Conservation (phyloP, 192 early-diverging fungal genomes). For the Podila minutissima region DNA sequence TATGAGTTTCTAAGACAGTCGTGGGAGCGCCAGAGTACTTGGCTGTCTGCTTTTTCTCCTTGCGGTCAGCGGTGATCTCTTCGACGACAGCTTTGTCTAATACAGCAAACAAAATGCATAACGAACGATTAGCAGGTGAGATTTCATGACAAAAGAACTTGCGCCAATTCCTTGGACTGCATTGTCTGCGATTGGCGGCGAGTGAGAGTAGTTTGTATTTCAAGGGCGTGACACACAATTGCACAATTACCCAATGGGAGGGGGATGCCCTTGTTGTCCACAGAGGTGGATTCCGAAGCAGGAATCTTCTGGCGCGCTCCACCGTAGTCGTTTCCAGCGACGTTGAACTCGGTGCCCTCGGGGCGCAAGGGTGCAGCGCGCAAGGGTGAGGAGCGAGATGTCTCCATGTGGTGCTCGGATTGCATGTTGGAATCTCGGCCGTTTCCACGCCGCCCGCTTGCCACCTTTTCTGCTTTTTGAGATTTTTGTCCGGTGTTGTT, state of each 20-base stretch:
- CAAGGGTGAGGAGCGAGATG: not conserved
- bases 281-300: not conserved
- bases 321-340: conserved; percentile 15
- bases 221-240: too few relatives aligned
- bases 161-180: too few relatives aligned
- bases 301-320: conserved; percentile 13
- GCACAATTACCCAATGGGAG: conserved; percentile 17
- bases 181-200: too few relatives aligned
- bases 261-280: not conserved
- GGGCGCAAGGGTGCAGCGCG: conserved; percentile 10
- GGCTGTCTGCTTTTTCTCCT: not conserved
- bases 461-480: not conserved
- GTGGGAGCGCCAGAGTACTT: too few relatives aligned
- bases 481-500: conserved; percentile 5
- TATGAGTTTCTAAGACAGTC: not conserved
- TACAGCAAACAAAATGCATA: not conserved
- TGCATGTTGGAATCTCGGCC: conserved; percentile 28
- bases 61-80: conserved; percentile 1
- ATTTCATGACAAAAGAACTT: too few relatives aligned
- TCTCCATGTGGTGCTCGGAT: not conserved
- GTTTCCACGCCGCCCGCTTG: not conserved
- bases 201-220: too few relatives aligned
- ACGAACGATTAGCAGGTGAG: not conserved
- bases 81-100: conserved; percentile 15
- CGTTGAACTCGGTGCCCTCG: conserved; percentile 24